Percentiles rank a stretch among this genome's conserved stretches.
phyloP scores from a whole-genome alignment of 2,329 filamentous ascomycete species.

The Fusarium anthophilum region DNA sequence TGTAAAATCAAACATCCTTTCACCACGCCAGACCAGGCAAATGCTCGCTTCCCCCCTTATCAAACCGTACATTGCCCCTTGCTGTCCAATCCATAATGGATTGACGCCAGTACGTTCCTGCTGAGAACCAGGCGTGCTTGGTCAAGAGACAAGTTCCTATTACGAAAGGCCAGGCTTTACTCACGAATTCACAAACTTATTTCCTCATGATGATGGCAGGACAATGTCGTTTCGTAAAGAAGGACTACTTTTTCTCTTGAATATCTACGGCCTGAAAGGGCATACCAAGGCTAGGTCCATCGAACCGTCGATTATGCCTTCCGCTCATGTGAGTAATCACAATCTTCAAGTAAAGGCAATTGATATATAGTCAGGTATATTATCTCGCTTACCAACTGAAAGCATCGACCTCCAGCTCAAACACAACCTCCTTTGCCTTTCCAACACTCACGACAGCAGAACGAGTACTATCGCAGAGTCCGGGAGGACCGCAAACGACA shows the following conservation, averaged over 20 bases:
- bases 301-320: not conserved
- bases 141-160: not conserved
- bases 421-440: too few relatives aligned
- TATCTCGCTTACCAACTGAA: not conserved
- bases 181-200: not conserved
- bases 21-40: too few relatives aligned
- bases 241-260: not conserved
- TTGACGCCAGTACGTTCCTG: too few relatives aligned
- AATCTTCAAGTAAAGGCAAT: not conserved
- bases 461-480: not conserved
- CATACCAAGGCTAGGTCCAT: not conserved
- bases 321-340: not conserved
- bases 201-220: not conserved
- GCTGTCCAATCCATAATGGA: too few relatives aligned
- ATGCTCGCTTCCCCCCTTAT: too few relatives aligned
- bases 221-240: not conserved
- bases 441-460: too few relatives aligned
- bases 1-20: not conserved
- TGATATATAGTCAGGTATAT: not conserved
- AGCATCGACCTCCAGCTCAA: too few relatives aligned
- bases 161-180: not conserved
- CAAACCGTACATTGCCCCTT: too few relatives aligned
- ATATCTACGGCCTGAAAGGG: accelerated
- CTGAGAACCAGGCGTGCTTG: not conserved
- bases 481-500: not conserved